Base-by-base conservation (phyloP, 805 yeast species). In the Clavispora vitiphila region DNA sequence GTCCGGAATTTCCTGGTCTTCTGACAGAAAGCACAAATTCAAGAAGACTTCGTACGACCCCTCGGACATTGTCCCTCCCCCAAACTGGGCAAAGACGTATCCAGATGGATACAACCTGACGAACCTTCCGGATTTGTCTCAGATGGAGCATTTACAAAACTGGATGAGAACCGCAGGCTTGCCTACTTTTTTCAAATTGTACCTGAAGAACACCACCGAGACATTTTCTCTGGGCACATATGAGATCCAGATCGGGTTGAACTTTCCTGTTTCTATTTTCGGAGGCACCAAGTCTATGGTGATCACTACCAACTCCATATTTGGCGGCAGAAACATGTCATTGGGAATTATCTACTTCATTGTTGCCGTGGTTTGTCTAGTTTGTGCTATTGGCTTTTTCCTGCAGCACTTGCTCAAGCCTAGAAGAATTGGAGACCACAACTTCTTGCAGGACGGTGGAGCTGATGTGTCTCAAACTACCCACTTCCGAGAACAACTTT, bases 121-220 rank as follows among this genome's bases (percentile, higher is more conserved):
- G 5, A 88, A 87, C 60, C 53, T 91, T 46, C 96, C 95, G 3
- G 83, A 86, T 57, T 59, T 91, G 37, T 73, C 86, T 2, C 58
- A 65, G 27, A 81, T 93, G 88, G 91, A 87, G 58, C 81, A 81
- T 50, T 77, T 91, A 53, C 96, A 89, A 69, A 91, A 89, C 62
- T 91, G 99, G 99, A 91, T 91, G 97, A 79, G 95, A 55, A 89
- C 97, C 1, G 96, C 98, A 0, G 96, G 95, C 0, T 70, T 91
- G 48, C 95, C 98, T 21, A 78, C 83, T 10, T 91, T 93, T 57
- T 80, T 84, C 71, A 91, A 93, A 59, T 65, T 89, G 27, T 90
- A 89, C 32, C 74, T 83, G 35, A 79, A 84, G 51, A 90, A 87
- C 63, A 83, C 79, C 44, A 69, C 78, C 2, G 67, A 67, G 1